These are phyloP conservation scores for Copromyces sp. DNA, from an alignment of 495 filamentous ascomycete species.

Conservation along the genomic window DNA sequence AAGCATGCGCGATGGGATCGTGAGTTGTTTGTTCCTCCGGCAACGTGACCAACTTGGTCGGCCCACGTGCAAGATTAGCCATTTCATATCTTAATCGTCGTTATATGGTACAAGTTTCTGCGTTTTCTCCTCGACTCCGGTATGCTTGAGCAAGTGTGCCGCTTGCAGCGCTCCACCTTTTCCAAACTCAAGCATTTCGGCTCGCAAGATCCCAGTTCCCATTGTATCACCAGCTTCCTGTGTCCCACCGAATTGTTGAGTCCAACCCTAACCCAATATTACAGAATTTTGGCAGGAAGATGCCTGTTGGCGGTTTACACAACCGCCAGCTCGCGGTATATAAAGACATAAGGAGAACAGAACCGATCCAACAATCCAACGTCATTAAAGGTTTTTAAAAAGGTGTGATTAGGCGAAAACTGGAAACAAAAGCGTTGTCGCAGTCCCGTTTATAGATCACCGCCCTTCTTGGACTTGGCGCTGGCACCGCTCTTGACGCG, in stretches of 20 bases:
- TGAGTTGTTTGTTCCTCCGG: not conserved
- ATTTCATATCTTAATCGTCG: slow-evolving; percentile 1
- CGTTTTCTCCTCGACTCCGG: not conserved
- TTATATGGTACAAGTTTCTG: not conserved
- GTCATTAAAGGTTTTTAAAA: not conserved
- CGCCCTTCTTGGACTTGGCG: slow-evolving; percentile 42
- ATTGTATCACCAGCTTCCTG: not conserved
- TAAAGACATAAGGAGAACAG: not conserved
- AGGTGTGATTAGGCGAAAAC: slow-evolving; percentile 1
- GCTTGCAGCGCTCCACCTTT: not conserved
- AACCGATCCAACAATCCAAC: not conserved
- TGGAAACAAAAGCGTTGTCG: not conserved
- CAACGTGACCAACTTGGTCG: not conserved
- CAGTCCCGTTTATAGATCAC: not conserved
- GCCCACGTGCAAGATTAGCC: not conserved
- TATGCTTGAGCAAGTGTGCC: not conserved
- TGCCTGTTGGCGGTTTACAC: not conserved
- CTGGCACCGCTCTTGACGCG: slow-evolving; percentile 65
- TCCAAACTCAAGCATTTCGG: not conserved
- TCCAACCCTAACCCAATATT: slow-evolving; percentile 6
- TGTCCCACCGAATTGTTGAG: not conserved
- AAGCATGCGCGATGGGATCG: not conserved
- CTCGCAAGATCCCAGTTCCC: not conserved
- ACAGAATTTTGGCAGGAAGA: not conserved
- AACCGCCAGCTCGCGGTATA: not conserved